Base-by-base conservation (phyloP, 345 rosid species). In the Brassica carinata region DNA sequence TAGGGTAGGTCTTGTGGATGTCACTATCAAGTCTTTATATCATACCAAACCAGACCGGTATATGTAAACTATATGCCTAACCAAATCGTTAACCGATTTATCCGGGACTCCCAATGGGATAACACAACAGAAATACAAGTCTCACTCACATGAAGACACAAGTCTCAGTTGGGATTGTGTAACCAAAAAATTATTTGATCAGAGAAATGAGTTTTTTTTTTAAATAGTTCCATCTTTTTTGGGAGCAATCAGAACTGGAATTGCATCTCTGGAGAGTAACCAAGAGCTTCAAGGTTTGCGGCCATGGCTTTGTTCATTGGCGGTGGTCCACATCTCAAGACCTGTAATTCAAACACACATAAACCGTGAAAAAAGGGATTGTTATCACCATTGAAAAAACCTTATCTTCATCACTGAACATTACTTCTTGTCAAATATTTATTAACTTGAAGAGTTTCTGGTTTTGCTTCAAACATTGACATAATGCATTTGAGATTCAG, bases 301-400 rank as follows among this genome's bases (percentile, higher is more conserved):
- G 90, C 94, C 96, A 93, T 92, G 86, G 98, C 99, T 84, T 89
- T 93, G 94, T 96, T 96, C 99, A 92, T 96, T 0, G 97, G 98
- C 19, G 99, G 97, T 1, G 98, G 97, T 13, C 99, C 99, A 18
- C 98, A 93, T 84, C 96, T 90, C 77, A 96, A 85, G 70, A 96
- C 81, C 99, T 96, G 86, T 75, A 13, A 72, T 8, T 23, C 43
- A 6, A 48, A 7, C 8, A 55, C 9, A 14, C 1, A 48, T 11
- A 30, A 59, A 55, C 65, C 58, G 2, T 30, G 11, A 2, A 1
- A 15, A 51, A 51, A 51, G 0, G 5, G 45, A 36, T 65, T 26
- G 15, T 15, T 57, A 29, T 23, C 19, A 67, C 10, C 69, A 66
- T 64, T 1, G 1, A 11, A 62, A 61, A 26, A 23, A 7, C 9